Evolutionary conservation across 2,329 filamentous ascomycete species (phyloP).

Genomic region (Fusarium graminum): DNA sequence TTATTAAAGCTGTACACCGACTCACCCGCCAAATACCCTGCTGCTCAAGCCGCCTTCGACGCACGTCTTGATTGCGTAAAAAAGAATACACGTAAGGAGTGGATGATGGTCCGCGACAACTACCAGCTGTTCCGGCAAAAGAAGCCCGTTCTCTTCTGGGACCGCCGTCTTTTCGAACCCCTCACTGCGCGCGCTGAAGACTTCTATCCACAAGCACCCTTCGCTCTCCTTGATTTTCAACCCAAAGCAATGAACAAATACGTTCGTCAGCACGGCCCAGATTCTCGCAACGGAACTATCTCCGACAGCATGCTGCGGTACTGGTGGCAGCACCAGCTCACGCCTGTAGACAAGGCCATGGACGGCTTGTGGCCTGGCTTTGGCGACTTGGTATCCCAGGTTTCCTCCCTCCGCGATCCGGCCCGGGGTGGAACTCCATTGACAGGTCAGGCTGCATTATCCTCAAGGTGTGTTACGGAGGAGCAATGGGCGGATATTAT

Average conservation of each 20-base stretch:
- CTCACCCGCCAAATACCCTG: slow-evolving; percentile 46
- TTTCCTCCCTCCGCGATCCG: slow-evolving; percentile 64
- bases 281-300: slow-evolving; percentile 60
- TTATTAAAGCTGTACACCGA: slow-evolving; percentile 37
- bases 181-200: slow-evolving; percentile 70
- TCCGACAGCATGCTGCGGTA: slow-evolving; percentile 63
- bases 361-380: slow-evolving; percentile 71
- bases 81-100: slow-evolving; percentile 54
- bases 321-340: slow-evolving; percentile 60
- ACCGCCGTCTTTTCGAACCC: slow-evolving; percentile 78
- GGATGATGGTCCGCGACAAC: slow-evolving; percentile 64
- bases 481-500: slow-evolving; percentile 70
- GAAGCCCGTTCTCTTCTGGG: slow-evolving; percentile 72
- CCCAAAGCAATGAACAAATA: slow-evolving; percentile 67
- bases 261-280: slow-evolving; percentile 61
- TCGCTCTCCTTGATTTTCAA: slow-evolving; percentile 75
- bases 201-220: slow-evolving; percentile 72
- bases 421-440: slow-evolving; percentile 60
- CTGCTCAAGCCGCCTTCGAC: slow-evolving; percentile 54
- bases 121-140: slow-evolving; percentile 63
- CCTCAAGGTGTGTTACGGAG: slow-evolving; percentile 63
- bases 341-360: slow-evolving; percentile 61
- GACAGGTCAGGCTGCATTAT: slow-evolving; percentile 57
- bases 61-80: slow-evolving; percentile 51
- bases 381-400: slow-evolving; percentile 62